Evolutionary conservation across 495 filamentous ascomycete species (phyloP).

Genomic region (Letharia lupina): DNA sequence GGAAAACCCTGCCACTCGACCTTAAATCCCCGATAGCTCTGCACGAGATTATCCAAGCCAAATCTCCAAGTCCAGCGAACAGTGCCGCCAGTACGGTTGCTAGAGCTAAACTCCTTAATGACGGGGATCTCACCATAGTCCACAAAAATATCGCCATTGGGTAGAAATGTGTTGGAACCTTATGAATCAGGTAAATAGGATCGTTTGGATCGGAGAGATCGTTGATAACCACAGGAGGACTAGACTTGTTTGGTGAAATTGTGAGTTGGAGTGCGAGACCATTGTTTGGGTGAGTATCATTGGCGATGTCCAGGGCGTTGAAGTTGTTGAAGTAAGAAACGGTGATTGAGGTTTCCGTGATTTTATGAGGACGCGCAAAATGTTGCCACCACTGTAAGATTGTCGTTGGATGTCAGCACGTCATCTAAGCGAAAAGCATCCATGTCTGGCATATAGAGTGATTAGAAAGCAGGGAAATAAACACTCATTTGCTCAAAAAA

Average conservation of each 20-base stretch:
- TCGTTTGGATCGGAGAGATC: conserved; percentile 25
- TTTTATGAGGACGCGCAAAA: conserved; percentile 31
- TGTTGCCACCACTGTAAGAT: conserved; percentile 31
- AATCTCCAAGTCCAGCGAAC: conserved; percentile 34
- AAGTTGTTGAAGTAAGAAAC: conserved; percentile 35
- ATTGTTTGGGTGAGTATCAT: conserved; percentile 23
- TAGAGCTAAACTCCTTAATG: conserved; percentile 39
- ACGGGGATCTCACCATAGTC: conserved; percentile 42
- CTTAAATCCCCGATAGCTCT: conserved; percentile 38
- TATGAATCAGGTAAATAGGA: conserved; percentile 34
- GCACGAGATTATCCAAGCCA: conserved; percentile 33
- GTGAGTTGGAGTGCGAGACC: conserved; percentile 26
- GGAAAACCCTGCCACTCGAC: conserved; percentile 36
- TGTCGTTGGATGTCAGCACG: neutral
- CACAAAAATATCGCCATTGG: conserved; percentile 39
- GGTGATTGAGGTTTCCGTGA: conserved; percentile 29
- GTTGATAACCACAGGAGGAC: conserved; percentile 5
- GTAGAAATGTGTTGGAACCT: conserved; percentile 40
- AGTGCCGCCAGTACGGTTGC: conserved; percentile 22
- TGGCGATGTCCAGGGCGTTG: conserved; percentile 26
- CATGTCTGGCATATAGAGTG: neutral
- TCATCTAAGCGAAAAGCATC: neutral
- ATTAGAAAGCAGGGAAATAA: too few relatives aligned
- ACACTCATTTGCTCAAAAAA: conserved; percentile 13
- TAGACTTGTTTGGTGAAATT: conserved; percentile 17